phyloP scores from a whole-genome alignment of 345 rosid species.

The Moricandia arvensis region DNA sequence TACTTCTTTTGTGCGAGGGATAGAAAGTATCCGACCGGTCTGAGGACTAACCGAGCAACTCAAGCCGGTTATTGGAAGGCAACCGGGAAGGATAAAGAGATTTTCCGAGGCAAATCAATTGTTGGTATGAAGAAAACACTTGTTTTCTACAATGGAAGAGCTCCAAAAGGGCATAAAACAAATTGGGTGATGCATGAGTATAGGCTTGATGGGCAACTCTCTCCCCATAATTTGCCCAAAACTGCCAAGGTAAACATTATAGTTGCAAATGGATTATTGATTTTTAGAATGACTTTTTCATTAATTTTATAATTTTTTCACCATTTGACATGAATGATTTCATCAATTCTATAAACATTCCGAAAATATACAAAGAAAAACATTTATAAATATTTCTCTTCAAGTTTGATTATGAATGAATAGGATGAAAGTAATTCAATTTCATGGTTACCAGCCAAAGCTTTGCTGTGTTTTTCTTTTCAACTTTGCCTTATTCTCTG shows the following conservation, averaged over 20 bases:
- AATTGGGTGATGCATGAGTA: conserved; percentile 95
- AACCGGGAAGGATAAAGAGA: conserved; percentile 89
- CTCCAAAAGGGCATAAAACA: conserved; percentile 78
- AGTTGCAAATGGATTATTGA: no score
- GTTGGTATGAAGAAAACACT: conserved; percentile 98
- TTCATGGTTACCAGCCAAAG: no score
- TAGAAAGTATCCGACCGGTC: conserved; percentile 85
- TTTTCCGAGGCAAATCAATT: conserved; percentile 58
- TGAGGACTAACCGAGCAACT: conserved; percentile 86
- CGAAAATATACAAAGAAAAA: no score
- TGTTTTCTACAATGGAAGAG: conserved; percentile 85
- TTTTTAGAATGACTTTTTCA: no score
- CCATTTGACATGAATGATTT: no score
- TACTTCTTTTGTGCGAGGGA: conserved; percentile 88
- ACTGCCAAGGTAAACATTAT: conserved; percentile 69
- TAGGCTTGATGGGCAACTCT: conserved; percentile 72
- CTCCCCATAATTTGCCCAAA: conserved; percentile 68
- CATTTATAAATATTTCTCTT: no score
- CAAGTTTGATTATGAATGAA: no score
- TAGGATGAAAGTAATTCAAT: no score
- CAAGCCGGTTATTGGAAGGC: conserved; percentile 96
- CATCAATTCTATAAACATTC: no score
- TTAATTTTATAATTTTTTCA: no score
- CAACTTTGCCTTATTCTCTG: no score
- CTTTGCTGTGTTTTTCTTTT: background rate